Base-by-base conservation (phyloP, 2,329 filamentous ascomycete genomes). In the Penicillium occitanis region DNA sequence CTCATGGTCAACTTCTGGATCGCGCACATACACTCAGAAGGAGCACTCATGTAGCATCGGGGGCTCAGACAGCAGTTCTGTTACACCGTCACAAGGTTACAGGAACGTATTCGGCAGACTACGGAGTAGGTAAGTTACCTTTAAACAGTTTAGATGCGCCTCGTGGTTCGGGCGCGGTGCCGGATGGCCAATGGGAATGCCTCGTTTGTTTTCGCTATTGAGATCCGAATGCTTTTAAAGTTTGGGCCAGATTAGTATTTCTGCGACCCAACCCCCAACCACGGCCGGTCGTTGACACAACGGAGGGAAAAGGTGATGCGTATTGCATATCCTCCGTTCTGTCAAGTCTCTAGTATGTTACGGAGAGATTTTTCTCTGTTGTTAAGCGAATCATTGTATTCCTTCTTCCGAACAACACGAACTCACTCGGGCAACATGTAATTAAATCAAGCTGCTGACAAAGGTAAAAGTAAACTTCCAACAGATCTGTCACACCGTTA, bases 401-500 rank as follows among this genome's bases (percentile, higher is more conserved):
- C 17, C 8, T 19, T 13, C 14, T 13, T 37, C 17, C 4, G 51
- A 19, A 19, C 51, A 10, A 33, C 19, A 40, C 13, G n/a, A 25
- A 25, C 8, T 6, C 25, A n/a, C 22, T 28, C 33, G 5, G 11
- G 14, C 19, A 6, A 5, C 17, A 46, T 37, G 35, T 11, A 37
- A 37, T 37, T 8, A 37, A 37, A 37, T 37, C n/a, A 46, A 19
- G n/a, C 3, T 33, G 50, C 50, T 13, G 25, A 51, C 60, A 14
- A 62, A 62, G 28, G 33, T 53, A 40, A 28, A 50, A 63, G 22
- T 44, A 42, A 25, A 40, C 46, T 62, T 63, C 37, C 30, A 35
- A 35, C 48, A 19, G 50, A 57, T 48, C 61, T 64, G 50, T 44
- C 61, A 57, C 61, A 37, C 62, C 62, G 62, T 64, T 64, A 57